Evolutionary conservation across 441 rosid species (phyloP), one percentile per base, ranked within the genome.

Genomic region (Populus tomentosa): DNA sequence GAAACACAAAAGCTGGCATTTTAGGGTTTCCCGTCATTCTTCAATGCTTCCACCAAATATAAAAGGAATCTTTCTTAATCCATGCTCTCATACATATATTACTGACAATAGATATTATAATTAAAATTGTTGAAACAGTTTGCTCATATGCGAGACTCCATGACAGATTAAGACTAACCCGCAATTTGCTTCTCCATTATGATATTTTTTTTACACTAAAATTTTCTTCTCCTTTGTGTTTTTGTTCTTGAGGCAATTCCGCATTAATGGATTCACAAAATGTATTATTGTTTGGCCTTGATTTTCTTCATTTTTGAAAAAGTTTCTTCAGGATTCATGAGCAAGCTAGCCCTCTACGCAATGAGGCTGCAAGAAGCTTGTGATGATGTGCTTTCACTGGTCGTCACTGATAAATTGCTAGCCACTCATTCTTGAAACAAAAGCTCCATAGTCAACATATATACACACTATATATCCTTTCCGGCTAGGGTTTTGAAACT

Each of bases 1-100:
- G 69, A 63, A 77, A 69, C 33, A 23, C 24, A 26, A 68, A 21
- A 53, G 3, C 32, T 67, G 56, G 50, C 67, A 13, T 65, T n/a
- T 65, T 46, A 71, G 74, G 73, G 74, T 70, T 77, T 70, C 28
- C 32, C 28, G 24, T 3, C n/a, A 68, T 4, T 30, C 59, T 46
- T 75, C 33, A 36, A 36, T 30, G 42, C 56, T 50, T 14, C 6
- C 11, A 32, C n/a, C 46, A 7, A 10, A 33, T 63, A 10, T 26
- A n/a, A 20, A 46, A 16, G 20, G 5, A 1, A 67, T 67, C n/a
- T n/a, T 10, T n/a, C 67, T 28, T 28, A 28, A 28, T 28, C 30
- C 30, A 28, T 28, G 30, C 30, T 28, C 30, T 28, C 30, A 28
- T 72, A 3, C 59, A 50, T 16, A 40, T 40, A 10, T 40, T 0